Evolutionary conservation across 208 protist species (phyloP).

Genomic region (Crithidia expoeki): DNA sequence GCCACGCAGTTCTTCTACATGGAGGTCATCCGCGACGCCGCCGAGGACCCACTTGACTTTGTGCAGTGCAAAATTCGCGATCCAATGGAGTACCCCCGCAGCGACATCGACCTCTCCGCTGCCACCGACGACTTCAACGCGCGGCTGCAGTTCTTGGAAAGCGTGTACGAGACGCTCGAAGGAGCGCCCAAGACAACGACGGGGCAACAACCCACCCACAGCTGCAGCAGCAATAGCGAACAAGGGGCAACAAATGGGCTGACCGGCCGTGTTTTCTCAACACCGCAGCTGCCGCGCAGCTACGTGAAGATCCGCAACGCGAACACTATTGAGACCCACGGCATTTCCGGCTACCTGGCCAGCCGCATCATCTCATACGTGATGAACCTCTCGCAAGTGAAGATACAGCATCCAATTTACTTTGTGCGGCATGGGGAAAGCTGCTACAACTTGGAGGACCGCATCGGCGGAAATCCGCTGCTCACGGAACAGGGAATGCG

Average conservation of each 20-base stretch:
- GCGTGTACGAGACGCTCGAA: conserved; percentile 61
- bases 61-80: conserved; percentile 74
- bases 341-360: conserved; percentile 72
- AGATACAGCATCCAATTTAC: conserved; percentile 90
- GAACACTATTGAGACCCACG: conserved; percentile 64
- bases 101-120: conserved; percentile 26
- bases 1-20: conserved; percentile 76
- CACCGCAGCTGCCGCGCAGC: conserved; percentile 24
- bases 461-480: conserved; percentile 85
- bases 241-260: neutral
- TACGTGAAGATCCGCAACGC: conserved; percentile 73
- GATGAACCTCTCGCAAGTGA: conserved; percentile 86
- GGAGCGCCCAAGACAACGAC: conserved; percentile 19
- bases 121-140: conserved; percentile 62
- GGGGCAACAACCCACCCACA: neutral
- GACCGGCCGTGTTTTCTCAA: neutral
- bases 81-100: conserved; percentile 63
- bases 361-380: conserved; percentile 83
- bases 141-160: conserved; percentile 54
- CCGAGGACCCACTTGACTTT: conserved; percentile 50
- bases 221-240: neutral
- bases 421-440: conserved; percentile 90
- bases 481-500: conserved; percentile 77
- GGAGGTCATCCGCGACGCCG: conserved; percentile 71
- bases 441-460: conserved; percentile 83